These are phyloP conservation scores for Alnus rubra DNA, from an alignment of 306 rosid genomes.

Conservation along the genomic window DNA sequence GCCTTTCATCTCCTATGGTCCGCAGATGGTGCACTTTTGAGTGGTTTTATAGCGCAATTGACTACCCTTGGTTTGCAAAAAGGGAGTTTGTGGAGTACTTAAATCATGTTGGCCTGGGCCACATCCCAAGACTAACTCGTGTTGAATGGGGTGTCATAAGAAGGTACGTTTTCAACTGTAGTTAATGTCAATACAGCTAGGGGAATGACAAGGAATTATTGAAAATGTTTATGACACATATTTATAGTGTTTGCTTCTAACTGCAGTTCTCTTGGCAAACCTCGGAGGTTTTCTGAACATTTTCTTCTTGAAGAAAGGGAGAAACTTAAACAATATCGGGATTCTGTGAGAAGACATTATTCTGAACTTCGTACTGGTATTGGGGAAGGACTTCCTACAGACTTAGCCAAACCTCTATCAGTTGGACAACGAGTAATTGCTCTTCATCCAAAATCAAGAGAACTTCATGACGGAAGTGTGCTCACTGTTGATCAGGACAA, in stretches of 20 bases:
- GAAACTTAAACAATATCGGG: conserved; percentile 81
- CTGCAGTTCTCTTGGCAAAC: conserved; percentile 94
- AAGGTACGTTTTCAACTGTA: conserved; percentile 49
- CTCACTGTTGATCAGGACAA: conserved; percentile 85
- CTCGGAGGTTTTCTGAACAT: conserved; percentile 87
- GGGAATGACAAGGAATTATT: conserved; percentile 6
- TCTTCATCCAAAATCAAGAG: conserved; percentile 83
- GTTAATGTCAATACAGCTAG: conserved; percentile 16
- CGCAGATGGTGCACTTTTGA: conserved; percentile 87
- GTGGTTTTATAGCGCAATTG: conserved; percentile 96
- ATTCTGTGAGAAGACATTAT: conserved; percentile 81
- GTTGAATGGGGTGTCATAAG: conserved; percentile 92
- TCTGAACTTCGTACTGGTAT: conserved; percentile 65
- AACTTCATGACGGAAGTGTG: conserved; percentile 89
- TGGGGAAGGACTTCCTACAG: conserved; percentile 91
- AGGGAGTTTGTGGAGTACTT: conserved; percentile 90
- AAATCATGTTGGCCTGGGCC: conserved; percentile 90
- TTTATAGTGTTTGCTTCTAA: conserved; percentile 30
- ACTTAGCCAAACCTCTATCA: conserved; percentile 80
- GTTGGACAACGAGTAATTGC: conserved; percentile 95
- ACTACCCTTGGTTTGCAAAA: conserved; percentile 94
- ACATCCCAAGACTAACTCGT: conserved; percentile 82
- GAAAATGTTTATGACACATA: background rate
- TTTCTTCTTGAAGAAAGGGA: conserved; percentile 77
- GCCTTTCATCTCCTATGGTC: conserved; percentile 64